Evolutionary conservation across 2,329 filamentous ascomycete species (phyloP), one percentile per base, ranked within the genome.

Genomic region (Fusarium liriodendri): DNA sequence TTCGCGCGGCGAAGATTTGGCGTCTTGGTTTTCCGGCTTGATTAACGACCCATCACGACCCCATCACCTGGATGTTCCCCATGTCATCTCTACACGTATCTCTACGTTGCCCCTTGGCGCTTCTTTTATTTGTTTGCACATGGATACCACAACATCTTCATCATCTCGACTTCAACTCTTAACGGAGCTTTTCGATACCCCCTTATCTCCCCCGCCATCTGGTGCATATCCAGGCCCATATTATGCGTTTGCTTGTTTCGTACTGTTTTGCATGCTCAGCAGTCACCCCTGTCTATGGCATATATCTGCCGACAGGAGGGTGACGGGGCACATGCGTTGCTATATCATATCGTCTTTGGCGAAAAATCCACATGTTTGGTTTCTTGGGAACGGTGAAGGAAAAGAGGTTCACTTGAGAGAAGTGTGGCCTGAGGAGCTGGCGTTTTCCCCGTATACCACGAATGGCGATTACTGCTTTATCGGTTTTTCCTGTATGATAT

Each of bases 1-100:
- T 69, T 71, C 54, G 70, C 45, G 67, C 66, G 59, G 67, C 66
- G 68, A 72, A 59, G 75, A 69, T 69, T 50, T 73, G 72, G 69
- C 72, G 76, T 71, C 60, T 70, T 66, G 66, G 50, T 69, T 75
- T 73, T 60, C 58, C 59, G 66, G 66, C 67, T 74, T 76, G 59
- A 70, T 67, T 79, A 69, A 79, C 64, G 77, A 79, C 77, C 62
- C 64, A 64, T 76, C 71, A 78, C 72, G 76, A 78, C 70, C 71
- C 66, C 67, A 73, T 69, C 63, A 72, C 60, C 32, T 76, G 69
- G 65, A 77, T 64, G 74, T 69, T 75, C 57, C 55, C 64, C 69
- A 77, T 69, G 61, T 71, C 69, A 70, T 65, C 60, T 69, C 50
- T 70, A 70, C 54, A 66, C 73, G 62, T 62, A 76, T 74, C 57